phyloP scores from a whole-genome alignment of 1,284 basidiomycete species.

The Schizophyllum amplum region DNA sequence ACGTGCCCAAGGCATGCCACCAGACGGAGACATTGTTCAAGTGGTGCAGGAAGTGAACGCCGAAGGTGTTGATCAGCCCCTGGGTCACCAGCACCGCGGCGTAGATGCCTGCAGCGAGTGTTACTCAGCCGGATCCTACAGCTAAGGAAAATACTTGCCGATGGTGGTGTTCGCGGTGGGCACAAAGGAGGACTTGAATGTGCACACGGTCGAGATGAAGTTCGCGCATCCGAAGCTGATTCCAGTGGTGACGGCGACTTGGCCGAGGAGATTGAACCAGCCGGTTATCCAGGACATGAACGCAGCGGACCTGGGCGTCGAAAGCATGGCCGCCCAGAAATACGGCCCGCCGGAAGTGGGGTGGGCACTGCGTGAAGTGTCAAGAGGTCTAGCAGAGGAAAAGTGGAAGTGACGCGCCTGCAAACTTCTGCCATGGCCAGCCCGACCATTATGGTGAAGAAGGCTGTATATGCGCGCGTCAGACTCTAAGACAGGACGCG shows the following conservation, averaged over 20 bases:
- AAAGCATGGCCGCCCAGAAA: conserved; percentile 70
- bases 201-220: conserved; percentile 57
- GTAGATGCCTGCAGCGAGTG: conserved; percentile 52
- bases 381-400: neutral
- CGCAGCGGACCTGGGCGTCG: conserved; percentile 42
- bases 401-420: conserved; percentile 26
- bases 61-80: conserved; percentile 63
- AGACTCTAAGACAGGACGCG: neutral
- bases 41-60: conserved; percentile 53
- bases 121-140: too few species aligned
- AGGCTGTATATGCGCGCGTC: conserved; percentile 34
- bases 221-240: conserved; percentile 67
- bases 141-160: conserved; percentile 27
- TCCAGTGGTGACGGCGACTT: conserved; percentile 70
- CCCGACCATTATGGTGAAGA: conserved; percentile 59
- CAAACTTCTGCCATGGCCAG: conserved; percentile 68
- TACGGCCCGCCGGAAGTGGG: conserved; percentile 71
- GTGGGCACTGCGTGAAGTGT: conserved; percentile 40
- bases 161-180: conserved; percentile 53
- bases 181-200: conserved; percentile 48
- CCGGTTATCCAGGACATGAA: conserved; percentile 64
- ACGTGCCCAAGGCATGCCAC: conserved; percentile 68
- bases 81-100: conserved; percentile 61
- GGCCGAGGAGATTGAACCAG: conserved; percentile 71
- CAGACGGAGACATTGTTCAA: conserved; percentile 67